Base-by-base conservation (phyloP, 805 yeast genomes). In the Lipomyces oligophaga region DNA sequence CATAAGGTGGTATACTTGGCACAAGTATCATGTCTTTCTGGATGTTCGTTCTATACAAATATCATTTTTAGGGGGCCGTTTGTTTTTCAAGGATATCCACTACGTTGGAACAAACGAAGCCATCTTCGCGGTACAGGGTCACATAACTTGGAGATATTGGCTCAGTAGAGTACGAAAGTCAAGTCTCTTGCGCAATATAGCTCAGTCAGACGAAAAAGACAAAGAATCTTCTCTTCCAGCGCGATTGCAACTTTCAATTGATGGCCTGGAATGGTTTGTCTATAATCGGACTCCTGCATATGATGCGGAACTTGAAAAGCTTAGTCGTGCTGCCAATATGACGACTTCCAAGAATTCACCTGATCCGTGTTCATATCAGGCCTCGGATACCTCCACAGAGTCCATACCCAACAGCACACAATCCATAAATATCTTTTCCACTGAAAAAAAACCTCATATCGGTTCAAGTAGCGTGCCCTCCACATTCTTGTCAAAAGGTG, bases 61-160 rank as follows among this genome's bases (percentile, higher is more conserved):
- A 3, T 83, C 96, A 0, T 73, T 85, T 5, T 68, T 93, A 1
- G 95, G 88, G 3, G 97, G 97, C 1, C 74, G 95, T 24, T 45
- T 90, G 6, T 78, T 85, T 60, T 79, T 88, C 60, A 83, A 82
- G 55, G 86, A 88, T 63, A 61, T 89, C 16, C 77, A 84, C 2
- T 71, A 85, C 10, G 77, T 85, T 4, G 83, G 87, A n/a, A 72
- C 78, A 39, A 83, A 89, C 65, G 79, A 79, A 51, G 79, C 95
- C 1, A 60, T 86, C 1, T 76, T 86, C 7, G 72, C 85, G 1
- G 73, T 85, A 22, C 80, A 81, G 50, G 83, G 90, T 1, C 77
- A 79, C 57, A 61, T 90, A 22, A 85, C 95, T 0, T 93, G 97
- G 97, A 67, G 94, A 50, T 90, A 87, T 63, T 93, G 97, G 97